Evolutionary conservation across 2,329 filamentous ascomycete species (phyloP), one percentile per base, ranked within the genome.

Genomic region (Lasiodiplodia gonubiensis): DNA sequence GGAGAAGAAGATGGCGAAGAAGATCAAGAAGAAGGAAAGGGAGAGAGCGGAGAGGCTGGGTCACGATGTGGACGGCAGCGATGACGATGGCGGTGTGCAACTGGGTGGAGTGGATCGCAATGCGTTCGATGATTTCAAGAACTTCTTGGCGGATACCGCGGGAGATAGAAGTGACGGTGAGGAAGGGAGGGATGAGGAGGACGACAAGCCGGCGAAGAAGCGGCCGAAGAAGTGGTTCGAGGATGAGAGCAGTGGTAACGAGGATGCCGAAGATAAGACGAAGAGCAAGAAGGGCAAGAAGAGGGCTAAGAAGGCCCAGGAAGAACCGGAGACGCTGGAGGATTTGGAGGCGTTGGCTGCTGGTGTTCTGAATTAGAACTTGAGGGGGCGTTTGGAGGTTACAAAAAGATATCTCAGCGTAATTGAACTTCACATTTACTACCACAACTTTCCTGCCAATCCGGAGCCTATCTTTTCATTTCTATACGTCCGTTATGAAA

Each of bases 171-270:
- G 64, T 39, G 64, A 59, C 21, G 77, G 77, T 64, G 79, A 64
- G 6, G 57, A 48, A n/a, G 33, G 3, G 16, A 25, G 30, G 11
- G 59, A 59, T 3, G 48, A 60, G 30, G 64, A 39, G 27, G 25
- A 16, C 16, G 59, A 79, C 71, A 78, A 77, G 69, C 82, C 81
- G 59, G 83, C 85, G 21, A 80, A 78, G 73, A 91, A 90, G 84
- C 89, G 87, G 78, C 82, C 86, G 68, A 92, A 91, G 87, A 93
- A 93, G 80, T 92, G 90, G 90, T 93, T 93, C 81, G 84, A 93
- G 77, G 86, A 89, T 68, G 89, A 89, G 68, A 86, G 85, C 2
- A 61, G 39, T 33, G 39, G n/a, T 3, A 83, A 84, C 57, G 79
- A 73, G 66, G 79, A 80, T 60, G 80, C 82, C 64, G 80, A 79